Evolutionary conservation across 176 grass and related monocot genomes (phyloP), one percentile per base, ranked within the genome.

Genomic region (Bromus sterilis): DNA sequence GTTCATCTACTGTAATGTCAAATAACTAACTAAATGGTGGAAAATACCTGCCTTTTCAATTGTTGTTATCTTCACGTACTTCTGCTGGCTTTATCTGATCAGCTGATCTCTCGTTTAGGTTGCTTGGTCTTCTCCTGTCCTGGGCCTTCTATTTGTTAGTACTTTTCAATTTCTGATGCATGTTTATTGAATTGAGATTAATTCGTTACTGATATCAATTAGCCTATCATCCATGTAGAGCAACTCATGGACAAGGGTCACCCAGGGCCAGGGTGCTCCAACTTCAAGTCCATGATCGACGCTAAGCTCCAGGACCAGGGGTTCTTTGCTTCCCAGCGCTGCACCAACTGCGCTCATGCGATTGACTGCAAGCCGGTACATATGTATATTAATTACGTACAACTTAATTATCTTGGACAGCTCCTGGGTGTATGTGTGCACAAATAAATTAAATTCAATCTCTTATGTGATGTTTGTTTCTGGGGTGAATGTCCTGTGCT

Each of bases 301-400:
- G 77, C 42, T 3, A 91, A 94, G 72, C 71, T 83, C n/a, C 69
- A 94, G 37, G 85, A 86, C n/a, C 76, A 83, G 74, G 76, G 26
- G 66, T 85, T 79, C 41, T 48, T 37, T 7, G 34, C 82, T 26
- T 68, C 55, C 16, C 36, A 78, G 64, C 55, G 74, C 33, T 97
- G 94, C 53, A 76, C 87, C 26, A 88, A 71, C 83, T 97, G 94
- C 13, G 82, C 85, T n/a, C 83, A 97, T 81, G 82, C 76, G 37
- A 55, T 90, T 9, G 66, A 80, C 46, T 77, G 59, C 85, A 91
- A 86, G 62, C 79, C 55, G 89, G 94, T 97, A 88, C 14, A 16
- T 5, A 35, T 49, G 60, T 40, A 32, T 15, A 66, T 4, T 4
- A 46, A 46, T 30, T 46, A 15, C 2, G 14, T 72, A 20, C 14